Evolutionary conservation across 768 basidiomycete genomes (phyloP).

Genomic region (Rhodosporidiobolus sp.): DNA sequence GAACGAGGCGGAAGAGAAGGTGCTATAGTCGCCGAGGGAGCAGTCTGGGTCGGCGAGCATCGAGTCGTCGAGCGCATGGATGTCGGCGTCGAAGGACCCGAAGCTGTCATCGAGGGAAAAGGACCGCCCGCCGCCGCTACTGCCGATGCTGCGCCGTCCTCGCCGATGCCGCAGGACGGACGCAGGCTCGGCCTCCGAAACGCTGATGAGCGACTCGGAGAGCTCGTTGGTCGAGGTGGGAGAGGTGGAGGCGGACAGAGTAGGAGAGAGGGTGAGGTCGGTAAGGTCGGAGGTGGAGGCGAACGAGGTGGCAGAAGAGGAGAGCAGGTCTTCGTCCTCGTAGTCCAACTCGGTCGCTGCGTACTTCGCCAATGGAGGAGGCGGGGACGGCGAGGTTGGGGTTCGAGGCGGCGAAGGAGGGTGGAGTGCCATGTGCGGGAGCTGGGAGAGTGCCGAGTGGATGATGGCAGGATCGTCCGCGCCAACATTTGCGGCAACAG

Average conservation of each 20-base stretch:
- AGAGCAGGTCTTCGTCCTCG: conserved; percentile 17
- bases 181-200: not conserved
- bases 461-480: conserved; percentile 50
- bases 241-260: not conserved
- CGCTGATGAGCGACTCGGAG: conserved; percentile 26
- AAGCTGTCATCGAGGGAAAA: conserved; percentile 5
- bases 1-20: conserved; percentile 5
- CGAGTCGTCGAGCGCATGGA: conserved; percentile 26
- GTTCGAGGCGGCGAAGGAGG: not conserved
- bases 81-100: conserved; percentile 6
- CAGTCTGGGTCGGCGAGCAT: conserved; percentile 35
- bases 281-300: conserved; percentile 6
- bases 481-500: conserved; percentile 31
- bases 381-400: not conserved
- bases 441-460: conserved; percentile 49
- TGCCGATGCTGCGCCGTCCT: not conserved
- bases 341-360: not conserved
- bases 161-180: not conserved
- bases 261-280: conserved; percentile 5
- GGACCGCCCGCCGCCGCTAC: not conserved
- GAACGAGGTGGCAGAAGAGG: conserved; percentile 14
- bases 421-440: conserved; percentile 32
- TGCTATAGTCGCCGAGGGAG: conserved; percentile 1
- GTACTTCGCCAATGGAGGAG: not conserved
- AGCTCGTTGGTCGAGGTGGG: conserved; percentile 1